Evolutionary conservation across 495 filamentous ascomycete species (phyloP).

Genomic region (Hypoxylon intermedium): DNA sequence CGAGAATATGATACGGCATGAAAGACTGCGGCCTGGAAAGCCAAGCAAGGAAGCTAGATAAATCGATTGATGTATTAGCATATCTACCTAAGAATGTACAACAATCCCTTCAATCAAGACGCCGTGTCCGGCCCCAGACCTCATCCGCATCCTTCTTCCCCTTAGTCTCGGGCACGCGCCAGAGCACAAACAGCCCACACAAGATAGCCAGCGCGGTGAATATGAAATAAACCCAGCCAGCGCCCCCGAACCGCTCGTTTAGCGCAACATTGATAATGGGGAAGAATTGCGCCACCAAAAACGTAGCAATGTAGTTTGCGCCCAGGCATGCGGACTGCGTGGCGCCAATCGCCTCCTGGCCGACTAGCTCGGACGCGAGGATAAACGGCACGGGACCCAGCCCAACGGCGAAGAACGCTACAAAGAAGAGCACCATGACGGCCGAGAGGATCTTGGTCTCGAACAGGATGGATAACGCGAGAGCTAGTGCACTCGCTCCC

Average conservation of each 20-base stretch:
- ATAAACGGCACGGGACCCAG: slow-evolving; percentile 95
- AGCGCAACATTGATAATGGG: slow-evolving; percentile 79
- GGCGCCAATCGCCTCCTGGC: slow-evolving; percentile 85
- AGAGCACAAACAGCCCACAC: slow-evolving; percentile 69
- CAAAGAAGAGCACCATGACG: slow-evolving; percentile 81
- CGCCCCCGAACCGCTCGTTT: slow-evolving; percentile 63
- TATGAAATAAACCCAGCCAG: slow-evolving; percentile 85
- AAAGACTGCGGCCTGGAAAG: slow-evolving; percentile 43
- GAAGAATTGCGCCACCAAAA: slow-evolving; percentile 91
- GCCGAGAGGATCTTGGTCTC: slow-evolving; percentile 76
- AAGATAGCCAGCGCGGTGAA: slow-evolving; percentile 77
- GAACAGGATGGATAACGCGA: slow-evolving; percentile 78
- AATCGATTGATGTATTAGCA: too few species aligned
- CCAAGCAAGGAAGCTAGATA: slow-evolving; percentile 1
- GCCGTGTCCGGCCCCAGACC: slow-evolving; percentile 78
- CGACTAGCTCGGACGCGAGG: slow-evolving; percentile 86
- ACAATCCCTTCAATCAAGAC: slow-evolving; percentile 52
- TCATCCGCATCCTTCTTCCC: slow-evolving; percentile 82
- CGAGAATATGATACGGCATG: slow-evolving; percentile 59
- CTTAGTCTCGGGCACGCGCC: slow-evolving; percentile 81
- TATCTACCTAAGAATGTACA: too few species aligned
- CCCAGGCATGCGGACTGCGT: slow-evolving; percentile 84
- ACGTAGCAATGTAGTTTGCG: slow-evolving; percentile 90
- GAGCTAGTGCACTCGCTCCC: slow-evolving; percentile 72
- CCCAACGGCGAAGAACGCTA: slow-evolving; percentile 87